A percentile compares a stretch with the other conserved stretches of the same genome.
Conservation (phyloP, 306 rosid species). For the Rosa multiflora region DNA sequence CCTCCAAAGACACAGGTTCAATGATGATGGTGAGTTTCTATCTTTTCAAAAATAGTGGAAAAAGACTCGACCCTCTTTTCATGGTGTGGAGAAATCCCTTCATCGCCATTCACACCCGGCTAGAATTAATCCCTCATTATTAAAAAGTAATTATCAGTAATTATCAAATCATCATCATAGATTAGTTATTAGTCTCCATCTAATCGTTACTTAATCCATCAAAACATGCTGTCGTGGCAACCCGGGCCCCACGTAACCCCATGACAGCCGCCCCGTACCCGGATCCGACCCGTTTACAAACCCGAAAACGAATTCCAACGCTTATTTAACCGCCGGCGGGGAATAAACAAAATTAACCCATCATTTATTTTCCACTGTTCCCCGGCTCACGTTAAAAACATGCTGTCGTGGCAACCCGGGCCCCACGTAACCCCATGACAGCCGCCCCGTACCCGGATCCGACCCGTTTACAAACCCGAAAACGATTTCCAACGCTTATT, state of each 20-base stretch:
- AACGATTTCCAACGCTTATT: neutral
- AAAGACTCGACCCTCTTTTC: neutral
- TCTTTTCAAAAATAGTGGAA: neutral
- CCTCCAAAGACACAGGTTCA: too few species aligned
- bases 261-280: neutral
- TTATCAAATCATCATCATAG: neutral
- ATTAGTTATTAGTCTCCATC: neutral
- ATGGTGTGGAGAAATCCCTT: neutral
- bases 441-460: neutral
- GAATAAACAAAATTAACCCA: neutral
- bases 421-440: neutral
- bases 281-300: neutral
- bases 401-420: neutral
- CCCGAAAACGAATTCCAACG: neutral
- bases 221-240: neutral
- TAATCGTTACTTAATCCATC: neutral
- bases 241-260: neutral
- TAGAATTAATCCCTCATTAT: neutral
- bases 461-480: neutral
- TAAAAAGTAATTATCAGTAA: neutral
- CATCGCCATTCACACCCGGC: neutral
- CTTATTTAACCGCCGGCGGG: conserved; percentile 9
- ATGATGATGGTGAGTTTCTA: neutral
- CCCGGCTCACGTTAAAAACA: neutral
- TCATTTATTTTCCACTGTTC: neutral